These are phyloP conservation scores for Wickerhamomyces chambardii DNA, from an alignment of 805 yeast species.

Conservation along the genomic window DNA sequence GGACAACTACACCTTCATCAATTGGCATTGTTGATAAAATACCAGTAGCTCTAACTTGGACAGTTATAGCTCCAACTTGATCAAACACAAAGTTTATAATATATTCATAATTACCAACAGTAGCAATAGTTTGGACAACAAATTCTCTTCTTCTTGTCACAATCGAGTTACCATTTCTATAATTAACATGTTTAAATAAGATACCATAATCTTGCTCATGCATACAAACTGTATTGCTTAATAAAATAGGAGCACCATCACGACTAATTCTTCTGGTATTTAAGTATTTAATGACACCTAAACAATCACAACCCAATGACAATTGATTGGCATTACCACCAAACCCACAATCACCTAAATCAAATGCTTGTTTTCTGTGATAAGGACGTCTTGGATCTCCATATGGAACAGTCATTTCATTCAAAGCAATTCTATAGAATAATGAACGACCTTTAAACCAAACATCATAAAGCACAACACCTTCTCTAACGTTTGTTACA, in stretches of 20 bases:
- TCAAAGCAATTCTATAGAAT: conserved; percentile 62
- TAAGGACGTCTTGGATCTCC: conserved; percentile 80
- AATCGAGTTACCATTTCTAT: conserved; percentile 62
- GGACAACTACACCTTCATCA: conserved; percentile 56
- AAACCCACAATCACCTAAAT: conserved; percentile 79
- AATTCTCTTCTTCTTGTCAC: conserved; percentile 69
- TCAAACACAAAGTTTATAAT: conserved; percentile 63
- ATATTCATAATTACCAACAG: conserved; percentile 82
- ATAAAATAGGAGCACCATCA: conserved; percentile 51
- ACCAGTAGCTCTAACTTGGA: conserved; percentile 83
- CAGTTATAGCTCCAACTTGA: conserved; percentile 70
- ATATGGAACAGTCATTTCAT: conserved; percentile 86
- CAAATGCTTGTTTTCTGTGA: conserved; percentile 84
- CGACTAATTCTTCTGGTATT: conserved; percentile 50
- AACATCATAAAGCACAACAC: conserved; percentile 66
- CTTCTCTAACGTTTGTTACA: conserved; percentile 67
- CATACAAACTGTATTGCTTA: conserved; percentile 69
- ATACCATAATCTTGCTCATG: conserved; percentile 77
- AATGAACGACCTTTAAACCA: conserved; percentile 69
- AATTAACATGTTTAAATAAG: conserved; percentile 72
- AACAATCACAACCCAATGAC: conserved; percentile 72
- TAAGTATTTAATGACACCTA: conserved; percentile 69
- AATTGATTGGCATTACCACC: conserved; percentile 66
- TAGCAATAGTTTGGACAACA: conserved; percentile 72
- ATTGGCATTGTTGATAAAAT: conserved; percentile 79